Evolutionary conservation across 305 asterid species (phyloP).

Genomic region (Nicotiana rustica): DNA sequence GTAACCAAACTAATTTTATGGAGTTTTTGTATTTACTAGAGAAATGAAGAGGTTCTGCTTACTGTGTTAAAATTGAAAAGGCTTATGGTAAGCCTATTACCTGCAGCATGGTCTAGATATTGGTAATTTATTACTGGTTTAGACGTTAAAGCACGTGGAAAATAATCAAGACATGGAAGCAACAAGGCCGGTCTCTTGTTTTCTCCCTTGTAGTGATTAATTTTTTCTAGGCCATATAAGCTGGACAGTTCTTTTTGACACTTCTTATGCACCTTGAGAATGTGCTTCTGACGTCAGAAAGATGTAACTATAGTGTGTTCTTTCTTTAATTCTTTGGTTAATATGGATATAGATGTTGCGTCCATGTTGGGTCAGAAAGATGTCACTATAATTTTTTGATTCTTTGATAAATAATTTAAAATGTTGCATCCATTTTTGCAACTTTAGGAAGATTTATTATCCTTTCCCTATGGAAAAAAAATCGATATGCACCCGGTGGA

Average conservation of each 20-base stretch:
- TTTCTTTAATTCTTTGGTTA: background rate
- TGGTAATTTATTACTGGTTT: background rate
- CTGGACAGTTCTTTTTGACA: background rate
- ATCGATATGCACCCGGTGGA: no score
- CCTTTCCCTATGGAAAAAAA: background rate
- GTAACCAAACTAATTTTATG: background rate
- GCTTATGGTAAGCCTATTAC: background rate
- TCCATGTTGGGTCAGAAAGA: no score
- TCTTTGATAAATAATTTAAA: no score
- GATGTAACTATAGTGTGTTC: background rate
- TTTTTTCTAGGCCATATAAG: background rate
- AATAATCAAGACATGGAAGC: background rate
- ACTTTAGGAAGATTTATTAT: no score
- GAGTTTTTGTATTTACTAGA: background rate
- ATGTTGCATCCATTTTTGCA: background rate
- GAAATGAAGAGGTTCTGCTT: background rate
- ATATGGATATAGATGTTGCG: background rate
- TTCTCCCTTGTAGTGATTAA: background rate
- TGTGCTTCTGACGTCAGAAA: background rate
- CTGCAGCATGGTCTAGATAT: background rate
- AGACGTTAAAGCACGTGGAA: background rate
- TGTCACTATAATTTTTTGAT: no score
- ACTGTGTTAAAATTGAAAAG: background rate
- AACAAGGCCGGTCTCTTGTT: background rate
- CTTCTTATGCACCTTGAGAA: background rate